A percentile compares a stretch with the other conserved stretches of the same genome.
Conservation (phyloP, 139 green algal species). For the Chlamydomonas incerta region DNA sequence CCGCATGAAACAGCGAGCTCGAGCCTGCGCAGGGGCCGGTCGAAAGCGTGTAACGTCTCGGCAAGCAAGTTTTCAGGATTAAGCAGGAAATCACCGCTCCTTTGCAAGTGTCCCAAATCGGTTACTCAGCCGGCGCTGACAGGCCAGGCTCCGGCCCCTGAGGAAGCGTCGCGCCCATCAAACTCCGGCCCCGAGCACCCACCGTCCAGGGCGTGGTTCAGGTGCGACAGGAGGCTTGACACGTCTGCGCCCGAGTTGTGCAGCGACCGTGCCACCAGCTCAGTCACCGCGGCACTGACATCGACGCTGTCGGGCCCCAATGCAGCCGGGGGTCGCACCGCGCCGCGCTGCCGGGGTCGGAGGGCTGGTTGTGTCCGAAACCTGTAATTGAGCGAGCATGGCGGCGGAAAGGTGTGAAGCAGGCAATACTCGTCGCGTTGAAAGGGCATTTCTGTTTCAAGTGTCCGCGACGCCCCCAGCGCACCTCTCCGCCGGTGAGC, state of each 20-base stretch:
- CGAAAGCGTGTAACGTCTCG: too few species aligned
- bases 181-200: background rate
- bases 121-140: too few species aligned
- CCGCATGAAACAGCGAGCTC: slow-evolving; percentile 3
- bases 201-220: slow-evolving; percentile 40
- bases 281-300: background rate
- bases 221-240: background rate
- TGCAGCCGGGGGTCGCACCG: background rate
- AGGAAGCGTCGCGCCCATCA: background rate
- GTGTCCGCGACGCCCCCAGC: too few species aligned
- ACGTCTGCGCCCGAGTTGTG: slow-evolving; percentile 18
- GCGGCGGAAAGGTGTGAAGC: too few species aligned
- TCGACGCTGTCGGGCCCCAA: background rate
- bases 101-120: too few species aligned
- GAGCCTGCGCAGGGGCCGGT: background rate
- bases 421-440: too few species aligned
- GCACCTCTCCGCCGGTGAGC: too few species aligned
- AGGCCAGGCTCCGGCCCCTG: background rate
- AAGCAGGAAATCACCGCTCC: too few species aligned
- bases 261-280: background rate
- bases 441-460: too few species aligned
- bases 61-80: too few species aligned
- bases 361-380: too few species aligned
- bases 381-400: too few species aligned
- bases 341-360: background rate